These are phyloP conservation scores for Leccinum solheimii DNA, from an alignment of 1,284 basidiomycete species.

Conservation along the genomic window DNA sequence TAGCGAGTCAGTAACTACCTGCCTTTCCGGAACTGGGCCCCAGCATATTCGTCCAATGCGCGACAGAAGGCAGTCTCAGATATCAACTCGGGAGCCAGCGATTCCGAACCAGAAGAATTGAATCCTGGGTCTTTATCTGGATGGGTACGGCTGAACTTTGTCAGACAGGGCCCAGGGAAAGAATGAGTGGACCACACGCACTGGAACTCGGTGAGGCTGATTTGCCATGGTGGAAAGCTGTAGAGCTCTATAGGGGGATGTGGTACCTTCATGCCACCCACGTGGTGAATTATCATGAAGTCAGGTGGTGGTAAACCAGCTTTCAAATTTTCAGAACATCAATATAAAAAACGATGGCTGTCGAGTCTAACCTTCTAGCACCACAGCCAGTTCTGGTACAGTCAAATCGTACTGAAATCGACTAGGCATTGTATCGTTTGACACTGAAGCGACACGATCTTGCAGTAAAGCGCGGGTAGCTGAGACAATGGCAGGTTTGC, in stretches of 20 bases:
- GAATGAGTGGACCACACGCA: constrained; percentile 38
- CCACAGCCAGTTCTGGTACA: constrained; percentile 45
- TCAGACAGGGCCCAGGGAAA: background rate
- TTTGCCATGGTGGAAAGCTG: constrained; percentile 80
- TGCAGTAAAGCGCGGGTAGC: constrained; percentile 41
- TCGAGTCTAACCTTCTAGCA: constrained; percentile 57
- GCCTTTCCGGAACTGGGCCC: constrained; percentile 73
- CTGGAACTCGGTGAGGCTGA: constrained; percentile 73
- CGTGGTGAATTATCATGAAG: constrained; percentile 68
- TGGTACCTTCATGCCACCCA: constrained; percentile 40
- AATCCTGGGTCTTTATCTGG: constrained; percentile 14
- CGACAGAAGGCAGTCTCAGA: constrained; percentile 59
- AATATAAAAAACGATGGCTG: background rate
- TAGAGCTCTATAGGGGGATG: constrained; percentile 58
- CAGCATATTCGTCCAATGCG: constrained; percentile 68
- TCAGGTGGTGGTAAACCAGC: constrained; percentile 64
- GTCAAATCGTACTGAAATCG: constrained; percentile 38
- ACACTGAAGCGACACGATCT: constrained; percentile 5
- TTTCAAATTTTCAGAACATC: constrained; percentile 32
- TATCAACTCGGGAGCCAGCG: constrained; percentile 30
- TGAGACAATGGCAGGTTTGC: constrained; percentile 51
- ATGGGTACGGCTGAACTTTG: constrained; percentile 25
- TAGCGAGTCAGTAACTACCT: constrained; percentile 43
- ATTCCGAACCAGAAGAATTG: background rate
- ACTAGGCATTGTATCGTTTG: constrained; percentile 4